Evolutionary conservation across 2,329 filamentous ascomycete genomes (phyloP), one percentile per base, ranked within the genome.

Genomic region (Alternaria panax): DNA sequence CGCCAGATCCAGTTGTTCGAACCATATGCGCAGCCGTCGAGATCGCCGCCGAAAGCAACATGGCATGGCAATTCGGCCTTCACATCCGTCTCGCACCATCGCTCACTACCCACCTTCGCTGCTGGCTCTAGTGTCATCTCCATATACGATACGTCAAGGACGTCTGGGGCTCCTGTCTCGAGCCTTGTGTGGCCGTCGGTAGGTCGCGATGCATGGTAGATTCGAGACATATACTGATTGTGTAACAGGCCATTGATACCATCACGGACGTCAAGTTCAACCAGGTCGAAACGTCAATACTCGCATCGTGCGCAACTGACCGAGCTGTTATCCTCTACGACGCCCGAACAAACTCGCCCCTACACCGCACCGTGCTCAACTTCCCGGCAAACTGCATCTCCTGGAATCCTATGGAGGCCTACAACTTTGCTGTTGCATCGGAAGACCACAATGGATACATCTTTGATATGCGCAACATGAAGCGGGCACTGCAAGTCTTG

Each of bases 391-490:
- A 97, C 69, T 94, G 93, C 0, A 95, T 97, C 87, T 59, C 72
- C 3, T 99, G 94, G 92, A 97, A 97, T 68, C 95, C 95, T 0
- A 95, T 97, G 90, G 93, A 97, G 78, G 91, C 93, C 7, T 96
- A 96, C 84, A 97, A 98, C 80, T 90, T 98, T 73, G 94, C 93
- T 16, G 88, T 93, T 28, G 95, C 92, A 12, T 96, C 91, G 69
- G 95, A 99, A 82, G 95, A 98, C 74, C 94, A 97, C 81, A 96
- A 96, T 78, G 86, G 91, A 66, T 92, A 93, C 74, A 86, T 97
- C 61, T 99, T 99, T 73, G 95, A 99, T 78, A 96, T 96, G 87
- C 87, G 95, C 69, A 94, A 92, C 75, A 90, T 97, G 77, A 88
- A 92, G 68, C 89, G 92, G 63, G 92, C 94, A 0, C 82, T 96